Percentiles rank a stretch among this genome's conserved stretches.
phyloP scores from a whole-genome alignment of 2,329 filamentous ascomycete species.

The Elsinoe australis region DNA sequence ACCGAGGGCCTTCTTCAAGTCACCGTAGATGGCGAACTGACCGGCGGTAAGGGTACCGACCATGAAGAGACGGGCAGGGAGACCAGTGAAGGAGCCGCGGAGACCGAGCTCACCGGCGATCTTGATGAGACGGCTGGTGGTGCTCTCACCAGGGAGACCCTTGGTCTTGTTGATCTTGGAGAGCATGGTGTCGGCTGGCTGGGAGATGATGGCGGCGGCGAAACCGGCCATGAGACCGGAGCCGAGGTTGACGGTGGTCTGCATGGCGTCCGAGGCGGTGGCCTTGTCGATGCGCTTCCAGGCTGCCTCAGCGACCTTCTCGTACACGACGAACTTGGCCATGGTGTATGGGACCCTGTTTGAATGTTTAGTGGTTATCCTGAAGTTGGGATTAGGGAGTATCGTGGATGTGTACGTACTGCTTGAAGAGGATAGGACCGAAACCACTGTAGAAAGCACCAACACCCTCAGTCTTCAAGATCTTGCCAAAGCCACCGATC shows the following conservation, averaged over 20 bases:
- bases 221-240: conserved; percentile 82
- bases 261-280: conserved; percentile 56
- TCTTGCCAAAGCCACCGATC: conserved; percentile 72
- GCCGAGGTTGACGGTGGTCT: conserved; percentile 75
- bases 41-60: conserved; percentile 67
- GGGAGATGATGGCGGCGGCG: conserved; percentile 77
- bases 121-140: conserved; percentile 72
- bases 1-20: conserved; percentile 42
- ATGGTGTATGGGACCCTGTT: conserved; percentile 81
- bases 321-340: conserved; percentile 91
- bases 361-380: no score
- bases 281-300: conserved; percentile 65
- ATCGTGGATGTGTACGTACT: no score
- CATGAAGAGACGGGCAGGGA: conserved; percentile 72
- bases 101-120: conserved; percentile 80
- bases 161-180: conserved; percentile 95
- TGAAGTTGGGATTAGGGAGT: no score
- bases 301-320: conserved; percentile 73
- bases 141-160: conserved; percentile 78
- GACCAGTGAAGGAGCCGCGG: conserved; percentile 69
- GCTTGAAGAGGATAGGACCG: conserved; percentile 79
- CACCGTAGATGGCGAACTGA: conserved; percentile 83
- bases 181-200: conserved; percentile 89
- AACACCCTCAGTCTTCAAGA: conserved; percentile 71
- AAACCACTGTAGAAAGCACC: conserved; percentile 88